Base-by-base conservation (phyloP, 495 filamentous ascomycete species). In the Clohesyomyces aquaticus region DNA sequence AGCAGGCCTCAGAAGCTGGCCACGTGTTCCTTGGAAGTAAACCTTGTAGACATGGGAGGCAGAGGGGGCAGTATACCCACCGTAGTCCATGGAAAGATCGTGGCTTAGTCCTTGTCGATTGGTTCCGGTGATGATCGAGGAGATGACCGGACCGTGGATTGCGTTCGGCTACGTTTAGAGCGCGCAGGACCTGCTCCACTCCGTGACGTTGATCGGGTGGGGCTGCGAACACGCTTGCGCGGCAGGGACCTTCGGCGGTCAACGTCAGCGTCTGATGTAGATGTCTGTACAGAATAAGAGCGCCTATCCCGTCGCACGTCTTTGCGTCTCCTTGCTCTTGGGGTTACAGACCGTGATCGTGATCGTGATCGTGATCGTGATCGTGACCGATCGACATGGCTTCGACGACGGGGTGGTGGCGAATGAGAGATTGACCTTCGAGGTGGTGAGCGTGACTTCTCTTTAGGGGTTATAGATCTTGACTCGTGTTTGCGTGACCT, bases 381-480 rank as follows among this genome's bases (percentile, higher is more conserved):
- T 49, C 71, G 72, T 25, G 72, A 75, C 43, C 60, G 55, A 21
- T 49, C 28, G 28, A 51, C 28, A 10, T 46, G 28, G 8, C 49
- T 48, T 45, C 63, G 61, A 56, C 62, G 25, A 54, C 63, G 61
- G n/a, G n/a, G n/a, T 47, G 72, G 67, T 0, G 71, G 71, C 29
- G 78, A 75, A 38, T 70, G 27, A 21, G 73, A 72, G 48, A 72
- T 79, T 63, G 76, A 72, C 83, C 85, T 86, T 76, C 80, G 77
- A 71, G 79, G 80, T 77, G 74, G 85, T 85, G 85, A 88, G 84
- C 82, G 80, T 56, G 81, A 81, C 72, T 79, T 79, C 65, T 66
- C 23, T 55, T 51, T 32, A n/a, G 69, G 63, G 38, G 73, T 69
- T 38, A 59, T 54, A 51, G 72, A 72, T 51, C 69, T 67, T 22